Base-by-base conservation (phyloP, 805 yeast species). In the Lipomyces sp. region DNA sequence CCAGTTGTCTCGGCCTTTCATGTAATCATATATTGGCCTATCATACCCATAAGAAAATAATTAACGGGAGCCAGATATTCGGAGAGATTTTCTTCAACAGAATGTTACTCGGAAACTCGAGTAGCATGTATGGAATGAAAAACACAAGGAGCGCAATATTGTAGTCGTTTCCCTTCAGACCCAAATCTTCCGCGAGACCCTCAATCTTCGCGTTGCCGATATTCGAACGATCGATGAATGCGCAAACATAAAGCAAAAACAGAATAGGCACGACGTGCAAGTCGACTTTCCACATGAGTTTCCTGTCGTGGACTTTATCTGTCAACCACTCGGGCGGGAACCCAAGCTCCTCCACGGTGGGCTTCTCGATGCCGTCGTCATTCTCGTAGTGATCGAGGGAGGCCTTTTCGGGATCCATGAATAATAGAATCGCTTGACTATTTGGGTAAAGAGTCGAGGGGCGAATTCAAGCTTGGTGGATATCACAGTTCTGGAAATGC, bases 161-260 rank as follows among this genome's bases (percentile, higher is more conserved):
- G 74, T 73, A 75, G 42, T 73, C 66, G 16, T 65, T 64, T 23
- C 74, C 73, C 5, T 55, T 51, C 33, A 75, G 66, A 19, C 66
- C 66, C 29, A 75, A 59, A 52, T 75, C 77, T 5, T 45, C 60
- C 35, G 68, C 74, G 34, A 75, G 58, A 11, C 73, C 73, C 45
- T 70, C 70, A 4, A 76, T 70, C 49, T 72, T 70, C 10, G 79
- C 78, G 55, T 74, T 72, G 4, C 73, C 70, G 40, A 76, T 71
- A 55, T 74, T 74, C 19, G 73, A 74, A 48, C 74, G 72, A 56
- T 76, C 78, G 45, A 75, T 64, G 23, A 74, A 74, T 29, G 58
- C 60, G 22, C 60, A 47, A n/a, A 63, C 33, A 43, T 63, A 63
- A 43, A 63, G 40, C 16, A 55, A 6, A 38, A 49, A 56, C 23